Conservation (phyloP, 306 rosid species). For the Aeschynomene evenia region DNA sequence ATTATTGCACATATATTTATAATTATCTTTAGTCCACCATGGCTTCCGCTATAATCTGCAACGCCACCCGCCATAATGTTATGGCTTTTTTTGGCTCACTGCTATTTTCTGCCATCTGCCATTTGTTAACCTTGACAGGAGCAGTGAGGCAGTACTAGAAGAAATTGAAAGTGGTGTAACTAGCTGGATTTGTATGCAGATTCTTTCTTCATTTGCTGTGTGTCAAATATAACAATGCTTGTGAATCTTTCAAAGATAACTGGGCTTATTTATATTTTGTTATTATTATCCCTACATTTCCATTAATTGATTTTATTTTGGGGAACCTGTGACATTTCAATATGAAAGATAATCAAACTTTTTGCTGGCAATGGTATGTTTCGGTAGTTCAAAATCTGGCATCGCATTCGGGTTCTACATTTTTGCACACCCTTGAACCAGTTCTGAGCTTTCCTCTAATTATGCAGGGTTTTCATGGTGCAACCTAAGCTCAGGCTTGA, state of each 20-base stretch:
- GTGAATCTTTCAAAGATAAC: too few relatives aligned
- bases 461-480: constrained; percentile 26
- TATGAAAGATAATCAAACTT: neutral
- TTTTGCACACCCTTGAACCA: neutral
- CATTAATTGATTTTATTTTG: neutral
- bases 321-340: neutral
- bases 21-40: too few relatives aligned
- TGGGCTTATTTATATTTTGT: too few relatives aligned
- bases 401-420: neutral
- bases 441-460: neutral
- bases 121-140: too few relatives aligned
- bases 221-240: neutral
- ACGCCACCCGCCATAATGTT: too few relatives aligned
- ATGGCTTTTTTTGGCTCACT: too few relatives aligned
- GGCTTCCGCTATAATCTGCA: too few relatives aligned
- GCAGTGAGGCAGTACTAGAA: neutral
- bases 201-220: neutral
- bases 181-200: constrained; percentile 5
- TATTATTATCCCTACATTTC: too few relatives aligned
- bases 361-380: constrained; percentile 22
- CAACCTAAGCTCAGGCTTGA: constrained; percentile 16
- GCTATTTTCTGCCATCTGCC: too few relatives aligned
- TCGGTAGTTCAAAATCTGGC: constrained; percentile 2
- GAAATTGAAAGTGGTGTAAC: neutral
- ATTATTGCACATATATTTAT: too few relatives aligned